Base-by-base conservation (phyloP, 352 stramenopile genomes). In the Globisporangium orthogonon region DNA sequence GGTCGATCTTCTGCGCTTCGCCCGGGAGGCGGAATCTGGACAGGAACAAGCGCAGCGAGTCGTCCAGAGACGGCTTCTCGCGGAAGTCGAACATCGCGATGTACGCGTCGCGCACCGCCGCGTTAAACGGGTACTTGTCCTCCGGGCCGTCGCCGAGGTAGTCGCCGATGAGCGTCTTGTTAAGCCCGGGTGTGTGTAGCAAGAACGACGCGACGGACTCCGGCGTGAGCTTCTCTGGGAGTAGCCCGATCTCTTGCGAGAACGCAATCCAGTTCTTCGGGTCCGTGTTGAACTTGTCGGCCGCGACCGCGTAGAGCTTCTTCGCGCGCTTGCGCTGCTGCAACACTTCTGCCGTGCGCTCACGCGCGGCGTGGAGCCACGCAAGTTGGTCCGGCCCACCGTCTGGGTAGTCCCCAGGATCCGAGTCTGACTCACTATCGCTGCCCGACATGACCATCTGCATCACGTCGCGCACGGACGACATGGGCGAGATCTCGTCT, bases 1-100 rank as follows among this genome's bases (percentile, higher is more conserved):
- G 84, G 69, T 99, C 97, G 53, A 99, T 99, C 65, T 97, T 98
- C 70, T 99, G 97, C 1, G 96, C 97, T 72, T 99, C 97, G 9
- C 97, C 97, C 1, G 97, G 97, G 33, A 99, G 70, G 33, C 96
- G 86, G 65, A 99, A 99, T 33, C 86, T 89, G 1, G 79, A 82
- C 35, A 99, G 76, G 58, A 98, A 99, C 47, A 87, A 76, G 33
- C 96, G 85, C 41, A 99, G 61, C 5, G 91, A 89, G 35, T 95
- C 77, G 60, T 97, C 91, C 62, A 99, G 86, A 0, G 80, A 86
- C 2, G 73, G 63, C 10, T 89, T 66, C 10, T 87, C 83, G 9
- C 70, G 70, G 69, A 99, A 99, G 61, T 98, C 86, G 58, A 99
- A 98, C 64, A 97, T 94, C 28, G 93, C 71, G 71, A 91, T 74